Evolutionary conservation across 306 rosid species (phyloP).

Genomic region (Begonia masoniana): DNA sequence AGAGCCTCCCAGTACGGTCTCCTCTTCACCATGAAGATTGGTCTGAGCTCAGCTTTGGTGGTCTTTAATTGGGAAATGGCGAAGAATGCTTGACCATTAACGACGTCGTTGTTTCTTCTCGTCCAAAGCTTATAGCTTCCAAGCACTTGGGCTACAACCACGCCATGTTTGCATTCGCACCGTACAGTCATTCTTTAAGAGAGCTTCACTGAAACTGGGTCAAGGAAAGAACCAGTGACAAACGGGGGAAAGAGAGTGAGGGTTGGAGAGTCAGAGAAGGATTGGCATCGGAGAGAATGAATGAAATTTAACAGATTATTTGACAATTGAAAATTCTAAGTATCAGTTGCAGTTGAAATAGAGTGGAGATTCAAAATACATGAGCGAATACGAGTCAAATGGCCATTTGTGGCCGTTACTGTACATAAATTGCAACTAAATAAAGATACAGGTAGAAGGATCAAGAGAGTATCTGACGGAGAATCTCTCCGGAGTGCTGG

Average conservation of each 20-base stretch:
- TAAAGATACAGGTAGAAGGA: conserved; percentile 5
- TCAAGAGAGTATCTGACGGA: conserved; percentile 71
- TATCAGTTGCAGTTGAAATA: no score
- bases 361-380: no score
- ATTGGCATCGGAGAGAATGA: no score
- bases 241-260: no score
- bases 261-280: no score
- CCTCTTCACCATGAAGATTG: conserved; percentile 23
- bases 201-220: conserved; percentile 11
- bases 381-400: no score
- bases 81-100: conserved; percentile 36
- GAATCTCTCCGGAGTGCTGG: conserved; percentile 82
- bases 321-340: no score
- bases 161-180: conserved; percentile 29
- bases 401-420: no score
- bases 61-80: conserved; percentile 35
- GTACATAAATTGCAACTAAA: background rate
- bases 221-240: background rate
- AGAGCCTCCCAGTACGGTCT: conserved; percentile 31
- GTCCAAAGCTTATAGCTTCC: conserved; percentile 21
- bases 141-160: conserved; percentile 26
- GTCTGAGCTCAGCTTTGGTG: conserved; percentile 21
- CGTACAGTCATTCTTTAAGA: conserved; percentile 16
- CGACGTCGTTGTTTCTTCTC: conserved; percentile 22
- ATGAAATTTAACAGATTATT: no score